These are phyloP conservation scores for Neospora caninum DNA, from an alignment of 169 alveolate genomes.

Conservation along the genomic window DNA sequence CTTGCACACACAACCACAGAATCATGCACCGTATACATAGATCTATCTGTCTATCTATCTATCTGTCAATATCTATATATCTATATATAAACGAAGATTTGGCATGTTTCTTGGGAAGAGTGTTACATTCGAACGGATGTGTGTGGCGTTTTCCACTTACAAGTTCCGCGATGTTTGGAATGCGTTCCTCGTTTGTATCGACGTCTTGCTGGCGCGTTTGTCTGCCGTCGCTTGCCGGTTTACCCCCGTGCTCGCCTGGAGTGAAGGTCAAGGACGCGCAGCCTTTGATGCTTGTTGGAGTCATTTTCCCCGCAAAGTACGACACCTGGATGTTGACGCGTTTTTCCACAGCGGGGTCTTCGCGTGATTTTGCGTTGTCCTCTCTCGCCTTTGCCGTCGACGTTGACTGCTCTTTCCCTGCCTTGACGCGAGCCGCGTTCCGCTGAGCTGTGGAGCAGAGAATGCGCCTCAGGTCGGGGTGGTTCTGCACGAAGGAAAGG, in stretches of 20 bases:
- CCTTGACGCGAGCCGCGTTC: background rate
- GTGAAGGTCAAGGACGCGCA: background rate
- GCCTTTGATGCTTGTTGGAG: background rate
- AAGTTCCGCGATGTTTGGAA: slow-evolving; percentile 25
- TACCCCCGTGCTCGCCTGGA: background rate
- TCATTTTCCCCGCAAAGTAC: background rate
- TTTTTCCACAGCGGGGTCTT: background rate
- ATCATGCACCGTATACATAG: no score
- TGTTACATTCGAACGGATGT: no score
- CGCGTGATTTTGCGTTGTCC: background rate
- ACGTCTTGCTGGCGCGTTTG: no score
- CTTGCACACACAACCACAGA: no score
- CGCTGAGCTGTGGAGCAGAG: background rate
- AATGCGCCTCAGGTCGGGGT: slow-evolving; percentile 11
- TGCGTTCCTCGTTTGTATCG: background rate
- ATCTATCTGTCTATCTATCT: no score
- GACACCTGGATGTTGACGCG: background rate
- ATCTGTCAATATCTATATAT: no score
- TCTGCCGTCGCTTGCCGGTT: background rate
- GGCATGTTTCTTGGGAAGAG: background rate
- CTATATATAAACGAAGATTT: no score
- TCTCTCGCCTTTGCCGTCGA: background rate
- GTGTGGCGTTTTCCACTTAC: background rate
- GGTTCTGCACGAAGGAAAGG: background rate
- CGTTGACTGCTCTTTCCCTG: background rate